phyloP scores from a whole-genome alignment of 2,329 filamentous ascomycete genomes.

The Orbilia javanica region DNA sequence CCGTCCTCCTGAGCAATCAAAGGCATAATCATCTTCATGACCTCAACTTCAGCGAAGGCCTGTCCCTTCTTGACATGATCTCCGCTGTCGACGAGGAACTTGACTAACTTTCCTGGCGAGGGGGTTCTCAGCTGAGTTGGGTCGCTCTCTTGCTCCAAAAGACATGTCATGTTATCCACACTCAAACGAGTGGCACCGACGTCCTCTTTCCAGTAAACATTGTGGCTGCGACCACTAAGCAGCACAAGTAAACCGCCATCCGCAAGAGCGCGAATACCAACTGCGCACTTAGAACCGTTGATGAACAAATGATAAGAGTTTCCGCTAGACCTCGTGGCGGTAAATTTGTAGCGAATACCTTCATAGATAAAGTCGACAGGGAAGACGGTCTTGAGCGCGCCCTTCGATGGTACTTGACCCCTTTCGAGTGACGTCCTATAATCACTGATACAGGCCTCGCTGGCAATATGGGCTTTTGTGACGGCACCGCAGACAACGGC shows the following conservation, averaged over 20 bases:
- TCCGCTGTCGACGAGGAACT: conserved; percentile 96
- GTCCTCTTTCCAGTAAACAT: conserved; percentile 99
- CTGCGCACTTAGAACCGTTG: conserved; percentile 95
- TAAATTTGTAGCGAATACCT: conserved; percentile 96
- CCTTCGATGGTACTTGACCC: conserved; percentile 96
- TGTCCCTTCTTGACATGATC: conserved; percentile 92
- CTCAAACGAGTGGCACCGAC: conserved; percentile 94
- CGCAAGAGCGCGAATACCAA: conserved; percentile 90
- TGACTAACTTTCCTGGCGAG: conserved; percentile 96
- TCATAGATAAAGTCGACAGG: conserved; percentile 99
- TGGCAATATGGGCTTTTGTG: conserved; percentile 94
- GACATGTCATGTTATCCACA: conserved; percentile 96
- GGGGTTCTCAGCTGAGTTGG: conserved; percentile 95
- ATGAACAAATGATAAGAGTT: conserved; percentile 99
- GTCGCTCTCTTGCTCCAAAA: conserved; percentile 98
- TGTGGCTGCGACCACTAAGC: conserved; percentile 92
- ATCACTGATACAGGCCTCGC: conserved; percentile 86
- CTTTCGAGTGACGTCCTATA: conserved; percentile 92
- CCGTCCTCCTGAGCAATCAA: conserved; percentile 94
- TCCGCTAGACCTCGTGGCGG: conserved; percentile 87
- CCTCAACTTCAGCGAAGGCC: conserved; percentile 95
- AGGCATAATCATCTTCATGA: conserved; percentile 99
- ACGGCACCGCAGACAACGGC: conserved; percentile 96
- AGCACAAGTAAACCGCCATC: conserved; percentile 94
- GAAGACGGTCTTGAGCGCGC: conserved; percentile 97